Evolutionary conservation across 345 rosid species (phyloP).

Genomic region (Murraya koenigii): DNA sequence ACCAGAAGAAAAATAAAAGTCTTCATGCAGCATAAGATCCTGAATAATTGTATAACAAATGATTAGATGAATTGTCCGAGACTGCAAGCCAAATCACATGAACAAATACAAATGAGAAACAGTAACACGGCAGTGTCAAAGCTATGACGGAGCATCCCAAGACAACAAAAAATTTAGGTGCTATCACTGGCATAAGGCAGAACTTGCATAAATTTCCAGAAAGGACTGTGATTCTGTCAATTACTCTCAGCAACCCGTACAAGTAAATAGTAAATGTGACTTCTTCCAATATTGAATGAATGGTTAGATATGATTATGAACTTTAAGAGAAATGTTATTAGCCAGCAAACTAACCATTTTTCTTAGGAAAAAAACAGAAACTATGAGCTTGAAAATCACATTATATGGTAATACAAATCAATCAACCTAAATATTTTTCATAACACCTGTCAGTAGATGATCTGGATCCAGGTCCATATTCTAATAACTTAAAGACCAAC

Average conservation of each 20-base stretch:
- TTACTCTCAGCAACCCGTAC: background rate
- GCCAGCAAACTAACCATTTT: background rate
- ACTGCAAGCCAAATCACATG: background rate
- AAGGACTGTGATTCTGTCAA: background rate
- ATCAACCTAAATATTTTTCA: background rate
- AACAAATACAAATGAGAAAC: background rate
- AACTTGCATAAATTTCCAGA: background rate
- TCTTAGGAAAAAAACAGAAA: background rate
- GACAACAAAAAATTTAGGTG: background rate
- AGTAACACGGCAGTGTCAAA: background rate
- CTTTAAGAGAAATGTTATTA: background rate
- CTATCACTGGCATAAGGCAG: background rate
- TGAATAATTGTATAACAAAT: background rate
- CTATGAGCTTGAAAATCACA: background rate
- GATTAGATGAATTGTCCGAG: background rate
- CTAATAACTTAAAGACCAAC: background rate
- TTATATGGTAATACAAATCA: background rate
- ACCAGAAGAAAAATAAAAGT: background rate
- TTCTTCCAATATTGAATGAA: background rate
- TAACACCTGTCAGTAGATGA: background rate
- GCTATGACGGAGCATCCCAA: background rate
- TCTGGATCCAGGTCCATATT: background rate
- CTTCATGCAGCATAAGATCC: conserved; percentile 1
- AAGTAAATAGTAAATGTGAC: background rate
- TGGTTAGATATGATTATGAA: background rate